Evolutionary conservation across 1,284 basidiomycete species (phyloP).

Genomic region (Marasmius fiardii): DNA sequence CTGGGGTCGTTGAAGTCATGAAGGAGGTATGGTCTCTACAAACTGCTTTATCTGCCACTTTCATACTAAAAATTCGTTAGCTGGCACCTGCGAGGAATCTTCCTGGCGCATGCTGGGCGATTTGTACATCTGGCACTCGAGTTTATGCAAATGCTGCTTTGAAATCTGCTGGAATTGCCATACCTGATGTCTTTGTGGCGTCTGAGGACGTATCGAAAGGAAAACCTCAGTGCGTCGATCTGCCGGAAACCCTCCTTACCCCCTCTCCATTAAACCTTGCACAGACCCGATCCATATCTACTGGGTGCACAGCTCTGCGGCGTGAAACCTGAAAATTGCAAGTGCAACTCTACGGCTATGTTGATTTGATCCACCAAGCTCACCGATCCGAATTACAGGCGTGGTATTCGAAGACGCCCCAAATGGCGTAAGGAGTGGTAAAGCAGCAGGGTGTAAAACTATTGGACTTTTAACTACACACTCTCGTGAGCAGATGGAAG

Average conservation of each 20-base stretch:
- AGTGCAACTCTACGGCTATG: slow-evolving; percentile 17
- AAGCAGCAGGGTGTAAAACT: slow-evolving; percentile 76
- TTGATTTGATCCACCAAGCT: not conserved
- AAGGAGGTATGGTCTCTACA: slow-evolving; percentile 36
- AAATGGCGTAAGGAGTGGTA: slow-evolving; percentile 70
- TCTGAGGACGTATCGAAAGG: slow-evolving; percentile 78
- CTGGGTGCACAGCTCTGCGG: slow-evolving; percentile 64
- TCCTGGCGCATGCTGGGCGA: slow-evolving; percentile 59
- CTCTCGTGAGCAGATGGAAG: slow-evolving; percentile 58
- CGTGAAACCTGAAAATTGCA: slow-evolving; percentile 58
- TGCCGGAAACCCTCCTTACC: slow-evolving; percentile 7
- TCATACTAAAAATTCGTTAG: slow-evolving; percentile 25
- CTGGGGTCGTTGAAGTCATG: slow-evolving; percentile 56
- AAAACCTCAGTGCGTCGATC: slow-evolving; percentile 66
- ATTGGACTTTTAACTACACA: slow-evolving; percentile 81
- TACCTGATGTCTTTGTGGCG: slow-evolving; percentile 68
- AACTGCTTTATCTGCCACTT: not conserved
- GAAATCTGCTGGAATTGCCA: slow-evolving; percentile 45
- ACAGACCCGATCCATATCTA: slow-evolving; percentile 83
- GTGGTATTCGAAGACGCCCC: slow-evolving; percentile 89
- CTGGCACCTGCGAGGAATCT: slow-evolving; percentile 38
- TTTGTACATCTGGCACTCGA: slow-evolving; percentile 67
- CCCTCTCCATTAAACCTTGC: slow-evolving; percentile 23
- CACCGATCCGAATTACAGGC: slow-evolving; percentile 34
- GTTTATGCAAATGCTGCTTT: slow-evolving; percentile 57